Evolutionary conservation across 257 asterid genomes (phyloP).

Genomic region (Perilla frutescens): DNA sequence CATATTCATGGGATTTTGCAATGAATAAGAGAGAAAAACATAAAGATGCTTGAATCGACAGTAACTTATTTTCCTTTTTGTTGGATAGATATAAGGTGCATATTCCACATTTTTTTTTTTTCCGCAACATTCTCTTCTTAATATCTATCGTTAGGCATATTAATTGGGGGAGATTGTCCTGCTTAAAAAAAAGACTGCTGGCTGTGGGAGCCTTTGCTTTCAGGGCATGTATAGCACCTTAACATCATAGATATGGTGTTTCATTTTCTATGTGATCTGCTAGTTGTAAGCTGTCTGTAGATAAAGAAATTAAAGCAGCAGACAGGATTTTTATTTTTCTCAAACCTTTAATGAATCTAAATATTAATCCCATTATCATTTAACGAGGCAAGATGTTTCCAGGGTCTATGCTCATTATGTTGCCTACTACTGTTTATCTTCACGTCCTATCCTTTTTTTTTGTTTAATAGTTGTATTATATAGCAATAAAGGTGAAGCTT

Average conservation of each 20-base stretch:
- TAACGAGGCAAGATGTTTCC: constrained; percentile 27
- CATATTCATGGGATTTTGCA: constrained; percentile 14
- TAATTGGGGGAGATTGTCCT: neutral
- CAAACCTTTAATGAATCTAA: neutral
- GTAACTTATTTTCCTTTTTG: constrained; percentile 20
- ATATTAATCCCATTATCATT: constrained; percentile 13
- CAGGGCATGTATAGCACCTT: constrained; percentile 16
- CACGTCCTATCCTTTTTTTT: constrained; percentile 10
- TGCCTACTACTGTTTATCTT: constrained; percentile 12
- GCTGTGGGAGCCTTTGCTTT: constrained; percentile 15
- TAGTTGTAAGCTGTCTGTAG: constrained; percentile 18
- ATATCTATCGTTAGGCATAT: neutral
- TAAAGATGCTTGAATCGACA: constrained; percentile 4
- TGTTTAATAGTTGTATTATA: neutral
- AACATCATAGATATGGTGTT: constrained; percentile 10
- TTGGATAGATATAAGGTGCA: neutral
- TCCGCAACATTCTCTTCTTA: neutral
- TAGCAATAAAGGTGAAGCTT: neutral
- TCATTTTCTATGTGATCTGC: constrained; percentile 9
- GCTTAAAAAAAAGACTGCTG: constrained; percentile 1
- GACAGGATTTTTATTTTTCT: neutral
- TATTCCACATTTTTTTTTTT: neutral
- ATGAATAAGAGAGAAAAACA: constrained; percentile 4
- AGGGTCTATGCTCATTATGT: constrained; percentile 22
- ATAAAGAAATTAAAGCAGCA: constrained; percentile 7